These are phyloP conservation scores for Xylaria telfairii DNA, from an alignment of 495 filamentous ascomycete genomes.

Conservation along the genomic window DNA sequence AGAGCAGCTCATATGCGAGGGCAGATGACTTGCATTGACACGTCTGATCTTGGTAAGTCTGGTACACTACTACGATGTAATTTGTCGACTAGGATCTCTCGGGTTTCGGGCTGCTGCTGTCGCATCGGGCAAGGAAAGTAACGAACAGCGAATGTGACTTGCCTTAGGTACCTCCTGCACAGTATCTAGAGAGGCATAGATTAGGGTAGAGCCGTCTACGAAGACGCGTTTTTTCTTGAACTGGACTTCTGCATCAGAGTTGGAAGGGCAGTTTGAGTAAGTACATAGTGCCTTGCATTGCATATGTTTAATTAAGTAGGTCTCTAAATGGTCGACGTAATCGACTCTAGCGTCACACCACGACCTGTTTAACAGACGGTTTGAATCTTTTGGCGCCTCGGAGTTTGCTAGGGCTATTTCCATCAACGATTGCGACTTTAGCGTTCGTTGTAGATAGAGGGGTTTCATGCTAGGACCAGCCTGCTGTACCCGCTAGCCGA, in stretches of 20 bases:
- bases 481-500: background rate
- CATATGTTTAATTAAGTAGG: no score
- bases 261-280: background rate
- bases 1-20: background rate
- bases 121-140: background rate
- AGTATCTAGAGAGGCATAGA: background rate
- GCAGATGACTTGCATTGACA: background rate
- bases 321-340: background rate
- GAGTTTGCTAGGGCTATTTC: background rate
- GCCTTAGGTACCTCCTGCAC: no score
- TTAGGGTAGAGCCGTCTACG: background rate
- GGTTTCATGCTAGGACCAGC: background rate
- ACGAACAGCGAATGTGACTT: background rate
- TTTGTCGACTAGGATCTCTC: background rate
- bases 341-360: background rate
- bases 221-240: background rate
- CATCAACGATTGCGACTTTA: background rate
- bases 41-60: background rate
- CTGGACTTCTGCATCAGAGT: background rate
- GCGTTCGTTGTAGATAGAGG: background rate
- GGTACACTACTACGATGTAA: background rate
- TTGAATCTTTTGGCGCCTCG: background rate
- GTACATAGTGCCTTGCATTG: background rate
- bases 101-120: slow-evolving; percentile 4
- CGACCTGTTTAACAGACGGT: no score